phyloP scores from a whole-genome alignment of 176 grass and related monocot species.

The Rhynchospora breviuscula region DNA sequence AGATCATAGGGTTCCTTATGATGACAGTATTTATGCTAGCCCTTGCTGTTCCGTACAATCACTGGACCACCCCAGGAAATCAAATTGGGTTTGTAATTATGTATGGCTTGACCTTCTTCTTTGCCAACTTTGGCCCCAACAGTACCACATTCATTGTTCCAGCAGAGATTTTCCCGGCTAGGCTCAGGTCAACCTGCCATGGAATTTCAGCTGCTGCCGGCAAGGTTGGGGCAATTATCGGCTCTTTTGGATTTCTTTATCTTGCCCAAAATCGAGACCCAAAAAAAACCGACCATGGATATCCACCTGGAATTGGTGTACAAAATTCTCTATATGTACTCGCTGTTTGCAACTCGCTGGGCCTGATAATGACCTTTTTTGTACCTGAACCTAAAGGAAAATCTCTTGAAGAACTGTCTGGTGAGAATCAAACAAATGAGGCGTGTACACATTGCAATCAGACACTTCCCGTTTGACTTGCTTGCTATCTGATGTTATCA shows the following conservation, averaged over 20 bases:
- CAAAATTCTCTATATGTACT: constrained; percentile 7
- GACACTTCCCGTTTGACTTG: background rate
- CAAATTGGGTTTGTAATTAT: constrained; percentile 18
- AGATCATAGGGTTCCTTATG: constrained; percentile 26
- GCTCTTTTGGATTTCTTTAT: constrained; percentile 23
- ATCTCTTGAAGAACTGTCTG: background rate
- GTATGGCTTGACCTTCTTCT: constrained; percentile 14
- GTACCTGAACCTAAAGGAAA: constrained; percentile 19
- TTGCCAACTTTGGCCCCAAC: constrained; percentile 16
- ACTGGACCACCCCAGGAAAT: constrained; percentile 24
- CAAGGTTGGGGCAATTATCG: constrained; percentile 18
- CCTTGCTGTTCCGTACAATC: constrained; percentile 24
- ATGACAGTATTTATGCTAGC: constrained; percentile 32
- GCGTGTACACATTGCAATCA: background rate
- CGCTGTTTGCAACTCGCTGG: background rate
- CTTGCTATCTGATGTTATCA: background rate
- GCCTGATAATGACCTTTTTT: background rate
- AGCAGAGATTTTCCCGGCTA: constrained; percentile 15
- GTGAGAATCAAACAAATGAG: background rate
- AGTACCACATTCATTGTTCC: constrained; percentile 23
- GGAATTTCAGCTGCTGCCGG: constrained; percentile 18
- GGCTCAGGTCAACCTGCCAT: constrained; percentile 20
- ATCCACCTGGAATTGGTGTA: constrained; percentile 15
- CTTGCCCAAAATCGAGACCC: constrained; percentile 5
- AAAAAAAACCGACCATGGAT: constrained; percentile 15